Conservation (phyloP, 306 rosid species). For the Dryas alaskensis region DNA sequence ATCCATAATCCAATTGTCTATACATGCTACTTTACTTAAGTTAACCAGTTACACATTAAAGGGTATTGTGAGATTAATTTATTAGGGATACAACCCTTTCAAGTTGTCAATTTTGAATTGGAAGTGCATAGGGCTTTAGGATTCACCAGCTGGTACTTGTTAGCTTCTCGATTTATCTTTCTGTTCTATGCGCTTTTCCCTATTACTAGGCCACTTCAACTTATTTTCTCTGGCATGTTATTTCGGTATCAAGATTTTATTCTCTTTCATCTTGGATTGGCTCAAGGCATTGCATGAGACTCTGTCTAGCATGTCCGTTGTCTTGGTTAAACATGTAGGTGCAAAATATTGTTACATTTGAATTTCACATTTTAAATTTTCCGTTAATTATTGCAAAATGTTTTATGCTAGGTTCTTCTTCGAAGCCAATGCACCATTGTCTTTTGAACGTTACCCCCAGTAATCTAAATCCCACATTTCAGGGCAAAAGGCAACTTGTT, state of each 20-base stretch:
- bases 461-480: slow-evolving; percentile 23
- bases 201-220: background rate
- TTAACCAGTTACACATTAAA: background rate
- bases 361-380: background rate
- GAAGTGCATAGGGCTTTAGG: background rate
- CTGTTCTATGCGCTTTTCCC: background rate
- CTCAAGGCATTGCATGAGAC: background rate
- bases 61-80: background rate
- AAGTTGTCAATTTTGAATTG: background rate
- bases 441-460: slow-evolving; percentile 33
- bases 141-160: background rate
- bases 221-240: background rate
- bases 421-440: slow-evolving; percentile 41
- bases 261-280: background rate
- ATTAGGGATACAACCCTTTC: background rate
- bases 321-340: background rate
- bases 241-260: background rate
- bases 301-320: background rate
- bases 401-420: slow-evolving; percentile 48
- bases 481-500: slow-evolving; percentile 35
- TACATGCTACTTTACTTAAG: background rate
- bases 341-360: background rate
- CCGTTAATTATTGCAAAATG: slow-evolving; percentile 17
- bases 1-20: background rate
- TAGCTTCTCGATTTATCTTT: background rate